Conservation (phyloP, 495 filamentous ascomycete genomes). For the Penicillium arizonense region DNA sequence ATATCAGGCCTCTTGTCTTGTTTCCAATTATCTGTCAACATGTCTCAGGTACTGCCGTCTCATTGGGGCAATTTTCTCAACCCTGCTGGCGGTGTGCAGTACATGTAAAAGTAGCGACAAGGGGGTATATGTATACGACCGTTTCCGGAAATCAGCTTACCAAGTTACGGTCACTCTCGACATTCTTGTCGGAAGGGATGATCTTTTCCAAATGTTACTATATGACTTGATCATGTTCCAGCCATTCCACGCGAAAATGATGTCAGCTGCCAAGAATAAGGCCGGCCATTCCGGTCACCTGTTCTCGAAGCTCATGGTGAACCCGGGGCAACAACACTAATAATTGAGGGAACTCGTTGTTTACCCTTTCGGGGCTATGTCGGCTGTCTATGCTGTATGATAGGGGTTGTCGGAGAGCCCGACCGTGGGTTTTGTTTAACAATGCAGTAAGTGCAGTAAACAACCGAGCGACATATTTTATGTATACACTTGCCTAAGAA, state of each 20-base stretch:
- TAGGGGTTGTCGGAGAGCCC: no score
- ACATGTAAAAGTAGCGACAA: background rate
- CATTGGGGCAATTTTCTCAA: background rate
- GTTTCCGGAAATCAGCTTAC: background rate
- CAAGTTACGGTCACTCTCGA: background rate
- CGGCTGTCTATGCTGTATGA: no score
- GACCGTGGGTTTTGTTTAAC: no score
- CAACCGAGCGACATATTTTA: no score
- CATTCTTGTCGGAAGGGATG: background rate
- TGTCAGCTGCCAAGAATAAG: background rate
- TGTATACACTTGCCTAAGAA: no score
- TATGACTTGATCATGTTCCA: background rate
- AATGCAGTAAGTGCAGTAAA: no score
- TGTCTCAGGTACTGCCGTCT: background rate
- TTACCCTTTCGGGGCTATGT: no score
- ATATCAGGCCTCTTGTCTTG: background rate
- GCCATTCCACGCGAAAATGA: background rate
- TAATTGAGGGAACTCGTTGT: no score
- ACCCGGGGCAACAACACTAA: no score
- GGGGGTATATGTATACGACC: background rate
- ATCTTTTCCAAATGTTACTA: background rate
- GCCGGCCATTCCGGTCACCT: no score
- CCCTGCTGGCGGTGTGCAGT: background rate
- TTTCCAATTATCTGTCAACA: background rate
- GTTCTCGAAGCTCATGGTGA: no score